These are phyloP conservation scores for Cubamyces sp. DNA, from an alignment of 768 basidiomycete species.

Conservation along the genomic window DNA sequence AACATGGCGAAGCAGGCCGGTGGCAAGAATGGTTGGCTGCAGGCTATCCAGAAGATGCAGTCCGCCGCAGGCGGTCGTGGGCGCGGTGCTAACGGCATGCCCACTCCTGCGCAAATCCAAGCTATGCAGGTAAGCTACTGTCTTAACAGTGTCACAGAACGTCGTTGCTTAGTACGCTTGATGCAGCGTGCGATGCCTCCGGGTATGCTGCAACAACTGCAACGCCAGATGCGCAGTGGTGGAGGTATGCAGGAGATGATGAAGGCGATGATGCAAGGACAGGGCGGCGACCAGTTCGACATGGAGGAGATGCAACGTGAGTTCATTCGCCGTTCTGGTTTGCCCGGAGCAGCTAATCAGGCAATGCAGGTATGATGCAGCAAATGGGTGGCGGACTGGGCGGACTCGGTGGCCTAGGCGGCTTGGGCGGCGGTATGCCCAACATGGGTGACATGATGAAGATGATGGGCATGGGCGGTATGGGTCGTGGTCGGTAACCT, in stretches of 20 bases:
- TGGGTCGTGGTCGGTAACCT: constrained; percentile 18
- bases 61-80: constrained; percentile 83
- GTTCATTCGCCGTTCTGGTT: constrained; percentile 25
- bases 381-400: constrained; percentile 72
- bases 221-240: constrained; percentile 74
- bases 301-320: constrained; percentile 95
- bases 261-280: constrained; percentile 97
- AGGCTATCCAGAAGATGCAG: constrained; percentile 94
- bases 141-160: neutral
- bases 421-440: constrained; percentile 65
- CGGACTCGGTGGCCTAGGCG: constrained; percentile 60
- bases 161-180: neutral
- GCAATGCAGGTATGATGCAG: constrained; percentile 76
- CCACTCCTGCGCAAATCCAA: constrained; percentile 90
- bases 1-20: constrained; percentile 99
- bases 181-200: constrained; percentile 88
- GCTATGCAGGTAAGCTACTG: constrained; percentile 78
- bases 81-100: constrained; percentile 85
- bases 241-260: constrained; percentile 98
- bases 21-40: constrained; percentile 94
- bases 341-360: constrained; percentile 6
- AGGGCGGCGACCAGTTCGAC: constrained; percentile 86
- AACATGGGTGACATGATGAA: constrained; percentile 82
- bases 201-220: constrained; percentile 94
- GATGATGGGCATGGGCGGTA: constrained; percentile 73